Percentiles rank a stretch among this genome's conserved stretches.
Evolutionary conservation across 768 basidiomycete species (phyloP).

Genomic region (Vishniacozyma victoriae): DNA sequence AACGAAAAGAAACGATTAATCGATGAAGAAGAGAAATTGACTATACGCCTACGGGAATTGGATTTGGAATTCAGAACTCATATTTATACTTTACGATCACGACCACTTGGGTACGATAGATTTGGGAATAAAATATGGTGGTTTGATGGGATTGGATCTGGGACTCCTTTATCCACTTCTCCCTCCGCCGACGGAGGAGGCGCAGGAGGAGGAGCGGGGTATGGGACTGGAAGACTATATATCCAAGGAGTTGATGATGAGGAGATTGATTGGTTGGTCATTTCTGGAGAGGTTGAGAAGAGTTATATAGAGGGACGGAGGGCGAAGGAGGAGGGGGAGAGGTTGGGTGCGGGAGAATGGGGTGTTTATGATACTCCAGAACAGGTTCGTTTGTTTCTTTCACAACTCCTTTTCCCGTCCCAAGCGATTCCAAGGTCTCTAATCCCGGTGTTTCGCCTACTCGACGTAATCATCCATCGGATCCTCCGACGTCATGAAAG

Average conservation of each 20-base stretch:
- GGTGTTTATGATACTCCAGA: conserved; percentile 80
- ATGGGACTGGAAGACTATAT: conserved; percentile 84
- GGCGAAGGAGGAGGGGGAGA: conserved; percentile 72
- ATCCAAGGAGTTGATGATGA: conserved; percentile 83
- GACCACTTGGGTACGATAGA: conserved; percentile 83
- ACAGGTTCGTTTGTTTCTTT: conserved; percentile 57
- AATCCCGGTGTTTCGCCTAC: too few species aligned
- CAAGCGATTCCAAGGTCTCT: too few species aligned
- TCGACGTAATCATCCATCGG: background rate
- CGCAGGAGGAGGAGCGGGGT: conserved; percentile 70
- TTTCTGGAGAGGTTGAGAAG: conserved; percentile 53
- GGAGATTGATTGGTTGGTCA: conserved; percentile 62
- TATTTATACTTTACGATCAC: conserved; percentile 73
- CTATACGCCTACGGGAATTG: conserved; percentile 73
- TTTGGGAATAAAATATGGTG: conserved; percentile 97
- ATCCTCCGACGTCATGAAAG: background rate
- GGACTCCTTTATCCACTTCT: conserved; percentile 62
- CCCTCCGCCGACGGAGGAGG: background rate
- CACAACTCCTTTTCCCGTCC: background rate
- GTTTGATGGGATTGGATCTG: conserved; percentile 93
- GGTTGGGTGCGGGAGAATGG: conserved; percentile 75
- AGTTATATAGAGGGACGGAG: conserved; percentile 57
- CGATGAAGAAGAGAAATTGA: conserved; percentile 79
- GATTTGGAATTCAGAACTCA: conserved; percentile 92
- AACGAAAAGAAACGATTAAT: conserved; percentile 77